Evolutionary conservation across 192 early-diverging fungal genomes (phyloP).

Genomic region (Linnemannia zychae): DNA sequence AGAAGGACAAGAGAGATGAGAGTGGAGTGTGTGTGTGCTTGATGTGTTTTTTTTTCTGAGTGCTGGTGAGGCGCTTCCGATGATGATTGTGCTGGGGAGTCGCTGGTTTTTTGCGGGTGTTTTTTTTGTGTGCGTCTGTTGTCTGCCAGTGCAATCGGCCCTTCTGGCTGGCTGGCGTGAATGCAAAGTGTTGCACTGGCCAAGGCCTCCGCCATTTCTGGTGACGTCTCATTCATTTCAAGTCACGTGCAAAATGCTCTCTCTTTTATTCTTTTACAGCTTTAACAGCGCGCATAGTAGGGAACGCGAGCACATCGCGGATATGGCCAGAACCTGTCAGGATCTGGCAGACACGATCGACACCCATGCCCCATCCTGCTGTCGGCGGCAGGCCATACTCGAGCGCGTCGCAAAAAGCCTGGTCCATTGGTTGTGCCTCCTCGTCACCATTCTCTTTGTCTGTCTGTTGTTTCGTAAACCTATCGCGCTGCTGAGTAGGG

Average conservation of each 20-base stretch:
- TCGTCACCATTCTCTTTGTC: slow-evolving; percentile 80
- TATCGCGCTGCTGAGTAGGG: slow-evolving; percentile 77
- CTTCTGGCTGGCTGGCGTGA: neutral
- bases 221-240: slow-evolving; percentile 15
- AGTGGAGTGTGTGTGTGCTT: neutral
- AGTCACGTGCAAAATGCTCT: neutral
- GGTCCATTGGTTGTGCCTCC: slow-evolving; percentile 81
- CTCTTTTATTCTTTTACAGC: slow-evolving; percentile 11
- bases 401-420: slow-evolving; percentile 80
- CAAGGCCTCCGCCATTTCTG: neutral
- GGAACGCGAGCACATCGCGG: slow-evolving; percentile 88
- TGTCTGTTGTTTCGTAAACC: slow-evolving; percentile 72
- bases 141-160: neutral
- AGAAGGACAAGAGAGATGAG: neutral
- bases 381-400: slow-evolving; percentile 91
- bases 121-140: neutral
- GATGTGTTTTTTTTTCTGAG: neutral
- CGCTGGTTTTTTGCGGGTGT: neutral
- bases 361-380: slow-evolving; percentile 92
- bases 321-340: slow-evolving; percentile 77
- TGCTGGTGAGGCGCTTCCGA: slow-evolving; percentile 7
- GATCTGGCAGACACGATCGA: slow-evolving; percentile 84
- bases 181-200: neutral
- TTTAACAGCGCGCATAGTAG: slow-evolving; percentile 57
- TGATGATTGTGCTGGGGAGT: neutral